Evolutionary conservation across 805 yeast genomes (phyloP), one percentile per base, ranked within the genome.

Genomic region (Pichia deserticola): DNA sequence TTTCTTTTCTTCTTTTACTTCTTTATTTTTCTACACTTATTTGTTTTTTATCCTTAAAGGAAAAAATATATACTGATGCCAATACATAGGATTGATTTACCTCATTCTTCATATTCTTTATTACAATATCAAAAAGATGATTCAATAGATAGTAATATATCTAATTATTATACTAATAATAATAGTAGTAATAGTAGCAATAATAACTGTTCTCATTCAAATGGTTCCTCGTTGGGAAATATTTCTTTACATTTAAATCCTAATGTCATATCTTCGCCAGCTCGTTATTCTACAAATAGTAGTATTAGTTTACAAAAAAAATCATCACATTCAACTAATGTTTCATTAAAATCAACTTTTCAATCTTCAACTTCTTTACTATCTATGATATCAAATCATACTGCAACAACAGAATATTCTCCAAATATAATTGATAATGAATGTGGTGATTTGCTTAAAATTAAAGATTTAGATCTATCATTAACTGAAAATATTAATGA

Each of bases 371-470:
- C 55, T 36, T 60, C 66, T 15, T 39, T 58, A 9, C 55, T 48
- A 11, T 58, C 67, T 4, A 48, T 39, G 40, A 41, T 54, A 7
- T 52, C 59, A 12, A 46, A 48, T 29, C 44, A 47, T 27, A 40
- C 56, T 10, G 57, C 55, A 6, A 63, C 67, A 7, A 67, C 68
- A 6, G 66, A 62, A 39, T 64, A 59, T 43, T 63, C 65, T 12
- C 67, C 68, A n/a, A 47, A 49, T 20, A 27, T 62, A 41, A 59
- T 64, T 7, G 58, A 60, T 25, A 54, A 54, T 8, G 69, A 65
- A 44, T 61, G 64, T 20, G 67, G 67, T 5, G 51, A 54, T 39
- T 45, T 64, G 25, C 43, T 64, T 12, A 58, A 56, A 5, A 51
- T 59, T 5, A 52, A 55, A 30, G 59, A 57, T 29, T 45, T 60